A percentile compares a stretch with the other conserved stretches of the same genome.
These are phyloP conservation scores for Pilobolus umbonatus DNA, from an alignment of 192 early-diverging fungal species.

Conservation along the genomic window DNA sequence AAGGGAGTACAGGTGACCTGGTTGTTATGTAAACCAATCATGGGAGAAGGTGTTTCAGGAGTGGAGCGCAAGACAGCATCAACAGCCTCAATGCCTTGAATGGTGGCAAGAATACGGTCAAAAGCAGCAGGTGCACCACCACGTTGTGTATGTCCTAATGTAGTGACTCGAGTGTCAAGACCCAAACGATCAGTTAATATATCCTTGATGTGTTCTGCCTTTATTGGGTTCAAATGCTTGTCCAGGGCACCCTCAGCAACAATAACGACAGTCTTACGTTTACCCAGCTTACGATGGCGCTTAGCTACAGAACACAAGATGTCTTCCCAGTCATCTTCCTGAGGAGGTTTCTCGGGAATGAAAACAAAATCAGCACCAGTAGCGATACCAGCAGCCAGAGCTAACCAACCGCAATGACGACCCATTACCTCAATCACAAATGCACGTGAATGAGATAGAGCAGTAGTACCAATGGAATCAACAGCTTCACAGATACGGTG, in stretches of 20 bases:
- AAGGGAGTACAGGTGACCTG: conserved; percentile 79
- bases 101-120: conserved; percentile 85
- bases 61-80: conserved; percentile 84
- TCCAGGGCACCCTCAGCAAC: conserved; percentile 96
- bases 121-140: conserved; percentile 89
- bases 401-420: conserved; percentile 94
- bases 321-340: conserved; percentile 79
- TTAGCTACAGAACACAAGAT: conserved; percentile 73
- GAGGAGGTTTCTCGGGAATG: conserved; percentile 90
- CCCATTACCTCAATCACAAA: conserved; percentile 99
- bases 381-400: conserved; percentile 75
- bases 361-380: conserved; percentile 95
- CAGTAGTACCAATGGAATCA: conserved; percentile 88
- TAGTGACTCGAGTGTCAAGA: conserved; percentile 91
- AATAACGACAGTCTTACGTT: conserved; percentile 87
- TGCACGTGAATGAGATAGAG: conserved; percentile 89
- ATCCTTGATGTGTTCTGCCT: conserved; percentile 76
- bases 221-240: conserved; percentile 80
- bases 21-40: conserved; percentile 91
- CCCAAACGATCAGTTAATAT: conserved; percentile 73
- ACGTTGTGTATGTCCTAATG: conserved; percentile 91
- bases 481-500: conserved; percentile 95
- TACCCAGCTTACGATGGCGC: conserved; percentile 72
- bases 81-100: conserved; percentile 93
- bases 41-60: conserved; percentile 79